Conservation (phyloP, 306 rosid genomes). For the Begonia loranthoides region DNA sequence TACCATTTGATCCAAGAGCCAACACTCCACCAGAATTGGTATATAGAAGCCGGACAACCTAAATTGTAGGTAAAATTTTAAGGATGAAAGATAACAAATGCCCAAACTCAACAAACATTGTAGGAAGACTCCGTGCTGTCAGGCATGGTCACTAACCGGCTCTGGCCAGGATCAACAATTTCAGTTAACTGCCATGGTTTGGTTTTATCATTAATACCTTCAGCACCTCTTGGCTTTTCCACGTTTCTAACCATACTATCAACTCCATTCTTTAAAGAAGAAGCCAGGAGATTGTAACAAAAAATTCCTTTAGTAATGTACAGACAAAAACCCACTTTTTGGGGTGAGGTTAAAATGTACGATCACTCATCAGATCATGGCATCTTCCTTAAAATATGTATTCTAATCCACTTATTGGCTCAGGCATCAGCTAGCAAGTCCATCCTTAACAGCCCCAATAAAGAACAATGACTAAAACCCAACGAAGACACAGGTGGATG, state of each 20-base stretch:
- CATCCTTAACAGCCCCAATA: too few species aligned
- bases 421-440: too few species aligned
- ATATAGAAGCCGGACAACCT: slow-evolving; percentile 79
- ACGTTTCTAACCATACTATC: slow-evolving; percentile 38
- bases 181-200: slow-evolving; percentile 75
- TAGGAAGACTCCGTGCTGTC: slow-evolving; percentile 50
- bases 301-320: background rate
- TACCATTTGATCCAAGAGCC: slow-evolving; percentile 84
- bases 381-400: too few species aligned
- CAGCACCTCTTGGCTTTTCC: slow-evolving; percentile 49
- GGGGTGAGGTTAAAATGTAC: too few species aligned
- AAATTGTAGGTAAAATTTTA: slow-evolving; percentile 1
- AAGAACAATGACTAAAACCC: too few species aligned
- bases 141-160: slow-evolving; percentile 65
- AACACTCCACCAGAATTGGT: slow-evolving; percentile 66
- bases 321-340: too few species aligned
- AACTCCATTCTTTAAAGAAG: slow-evolving; percentile 45
- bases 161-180: slow-evolving; percentile 58
- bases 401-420: too few species aligned
- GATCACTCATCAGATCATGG: too few species aligned
- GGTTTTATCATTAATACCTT: slow-evolving; percentile 47
- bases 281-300: slow-evolving; percentile 19
- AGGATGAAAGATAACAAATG: background rate
- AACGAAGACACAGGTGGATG: too few species aligned
- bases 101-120: slow-evolving; percentile 43